Evolutionary conservation across 129 eudicot species (phyloP).

Genomic region (Apium graveolens): DNA sequence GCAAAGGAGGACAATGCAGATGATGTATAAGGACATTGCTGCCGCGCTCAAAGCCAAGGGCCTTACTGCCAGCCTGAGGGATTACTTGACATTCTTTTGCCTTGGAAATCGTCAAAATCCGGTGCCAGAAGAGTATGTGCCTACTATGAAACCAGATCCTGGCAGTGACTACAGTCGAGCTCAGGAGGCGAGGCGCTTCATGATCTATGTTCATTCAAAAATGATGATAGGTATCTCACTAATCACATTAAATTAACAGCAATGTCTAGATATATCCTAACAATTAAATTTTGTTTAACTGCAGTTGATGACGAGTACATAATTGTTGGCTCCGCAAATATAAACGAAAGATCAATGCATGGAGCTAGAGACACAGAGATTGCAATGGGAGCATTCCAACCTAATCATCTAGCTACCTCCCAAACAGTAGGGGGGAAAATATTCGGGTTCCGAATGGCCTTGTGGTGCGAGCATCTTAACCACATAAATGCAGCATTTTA

Average conservation of each 20-base stretch:
- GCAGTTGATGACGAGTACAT: slow-evolving; percentile 93
- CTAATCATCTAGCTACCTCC: slow-evolving; percentile 34
- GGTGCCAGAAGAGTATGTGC: slow-evolving; percentile 40
- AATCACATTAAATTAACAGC: neutral
- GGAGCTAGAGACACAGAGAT: slow-evolving; percentile 85
- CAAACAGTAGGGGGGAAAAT: slow-evolving; percentile 43
- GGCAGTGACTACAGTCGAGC: slow-evolving; percentile 63
- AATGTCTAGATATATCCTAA: neutral
- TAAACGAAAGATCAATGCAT: slow-evolving; percentile 93
- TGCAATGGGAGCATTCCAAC: slow-evolving; percentile 93
- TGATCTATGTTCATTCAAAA: slow-evolving; percentile 93
- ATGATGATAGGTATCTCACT: slow-evolving; percentile 70
- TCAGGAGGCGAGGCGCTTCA: slow-evolving; percentile 69
- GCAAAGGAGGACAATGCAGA: slow-evolving; percentile 89
- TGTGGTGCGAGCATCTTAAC: slow-evolving; percentile 77
- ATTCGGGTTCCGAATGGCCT: slow-evolving; percentile 57
- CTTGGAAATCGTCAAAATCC: slow-evolving; percentile 70
- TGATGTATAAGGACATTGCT: slow-evolving; percentile 79
- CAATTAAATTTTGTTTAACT: neutral
- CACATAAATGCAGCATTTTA: slow-evolving; percentile 19
- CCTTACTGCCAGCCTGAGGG: slow-evolving; percentile 36
- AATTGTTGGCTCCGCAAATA: slow-evolving; percentile 92
- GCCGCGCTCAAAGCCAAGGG: slow-evolving; percentile 33
- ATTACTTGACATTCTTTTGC: slow-evolving; percentile 81
- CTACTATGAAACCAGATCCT: slow-evolving; percentile 56